A percentile compares a stretch with the other conserved stretches of the same genome.
Conservation (phyloP, 2,329 filamentous ascomycete species). For the Aspergillus bombycis region DNA sequence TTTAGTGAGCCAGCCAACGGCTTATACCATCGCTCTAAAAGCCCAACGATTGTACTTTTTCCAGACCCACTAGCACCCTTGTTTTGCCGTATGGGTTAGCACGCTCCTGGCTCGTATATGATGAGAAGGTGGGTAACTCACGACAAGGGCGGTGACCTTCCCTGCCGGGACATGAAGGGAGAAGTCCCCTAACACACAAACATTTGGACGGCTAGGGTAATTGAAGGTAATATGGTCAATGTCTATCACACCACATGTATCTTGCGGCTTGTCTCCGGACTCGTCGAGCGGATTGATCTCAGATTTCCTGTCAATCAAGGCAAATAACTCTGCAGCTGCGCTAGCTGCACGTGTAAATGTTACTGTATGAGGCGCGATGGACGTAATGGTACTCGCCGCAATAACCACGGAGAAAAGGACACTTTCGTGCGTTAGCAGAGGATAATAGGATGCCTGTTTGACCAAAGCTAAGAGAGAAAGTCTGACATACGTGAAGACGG, state of each 20-base stretch:
- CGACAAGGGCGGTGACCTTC: conserved; percentile 58
- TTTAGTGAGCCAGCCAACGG: conserved; percentile 35
- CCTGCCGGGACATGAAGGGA: conserved; percentile 40
- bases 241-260: conserved; percentile 19
- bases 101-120: background rate
- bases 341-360: conserved; percentile 45
- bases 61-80: conserved; percentile 69
- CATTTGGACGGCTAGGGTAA: conserved; percentile 45
- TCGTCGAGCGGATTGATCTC: conserved; percentile 32
- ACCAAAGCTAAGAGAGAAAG: background rate
- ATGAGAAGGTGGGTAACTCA: background rate
- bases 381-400: conserved; percentile 37
- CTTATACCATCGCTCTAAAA: conserved; percentile 74
- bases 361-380: conserved; percentile 40
- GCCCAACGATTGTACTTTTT: conserved; percentile 73
- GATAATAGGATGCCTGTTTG: background rate
- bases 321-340: conserved; percentile 45
- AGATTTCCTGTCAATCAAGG: conserved; percentile 39
- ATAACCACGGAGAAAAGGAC: conserved; percentile 34
- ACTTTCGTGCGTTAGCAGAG: conserved; percentile 10
- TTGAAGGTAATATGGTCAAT: conserved; percentile 37
- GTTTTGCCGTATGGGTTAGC: background rate
- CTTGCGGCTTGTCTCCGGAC: conserved; percentile 16
- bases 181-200: conserved; percentile 38
- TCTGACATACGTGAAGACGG: conserved; percentile 28